These are phyloP conservation scores for Eucalyptus urophylla DNA, from an alignment of 345 rosid genomes.

Conservation along the genomic window DNA sequence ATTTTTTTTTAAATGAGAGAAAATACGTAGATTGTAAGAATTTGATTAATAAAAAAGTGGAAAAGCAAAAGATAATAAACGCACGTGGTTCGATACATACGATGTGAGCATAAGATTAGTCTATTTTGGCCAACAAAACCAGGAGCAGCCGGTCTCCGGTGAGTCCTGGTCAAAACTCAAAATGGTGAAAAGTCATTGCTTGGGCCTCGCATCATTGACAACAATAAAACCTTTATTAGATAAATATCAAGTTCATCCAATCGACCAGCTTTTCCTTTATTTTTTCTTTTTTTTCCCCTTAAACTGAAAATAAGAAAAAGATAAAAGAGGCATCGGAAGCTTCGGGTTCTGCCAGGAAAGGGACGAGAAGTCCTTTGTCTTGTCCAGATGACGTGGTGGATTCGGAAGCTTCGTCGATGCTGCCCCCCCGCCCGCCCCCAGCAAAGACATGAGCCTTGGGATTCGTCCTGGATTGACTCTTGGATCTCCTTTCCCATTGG, in stretches of 20 bases:
- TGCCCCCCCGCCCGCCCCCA: background rate
- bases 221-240: background rate
- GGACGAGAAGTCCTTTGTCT: background rate
- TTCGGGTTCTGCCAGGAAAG: background rate
- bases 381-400: background rate
- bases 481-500: background rate
- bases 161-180: background rate
- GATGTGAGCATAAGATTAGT: background rate
- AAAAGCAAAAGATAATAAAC: background rate
- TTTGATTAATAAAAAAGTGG: background rate
- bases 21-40: background rate
- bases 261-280: background rate
- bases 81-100: background rate
- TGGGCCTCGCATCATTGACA: background rate
- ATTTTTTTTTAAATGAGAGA: background rate
- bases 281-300: rapidly evolving
- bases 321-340: background rate
- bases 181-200: background rate
- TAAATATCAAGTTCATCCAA: constrained; percentile 27
- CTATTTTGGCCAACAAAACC: background rate
- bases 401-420: background rate
- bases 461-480: background rate
- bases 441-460: background rate
- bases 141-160: background rate
- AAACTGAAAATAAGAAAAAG: background rate